Evolutionary conservation across 306 rosid species (phyloP).

Genomic region (Cucumis cinereus): DNA sequence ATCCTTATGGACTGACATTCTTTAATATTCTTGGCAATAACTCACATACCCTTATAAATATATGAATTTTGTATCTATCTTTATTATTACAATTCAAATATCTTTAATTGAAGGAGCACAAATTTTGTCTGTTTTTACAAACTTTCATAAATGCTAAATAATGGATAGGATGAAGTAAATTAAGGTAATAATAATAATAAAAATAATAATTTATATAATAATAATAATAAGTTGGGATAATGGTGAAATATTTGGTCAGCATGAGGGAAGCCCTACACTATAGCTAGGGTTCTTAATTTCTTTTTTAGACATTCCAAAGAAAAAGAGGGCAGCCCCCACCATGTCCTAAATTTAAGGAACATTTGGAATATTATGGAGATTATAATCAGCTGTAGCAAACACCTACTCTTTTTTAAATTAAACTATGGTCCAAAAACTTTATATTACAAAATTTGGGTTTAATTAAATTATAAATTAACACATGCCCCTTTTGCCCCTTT

Average conservation of each 20-base stretch:
- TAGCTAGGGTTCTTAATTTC: neutral
- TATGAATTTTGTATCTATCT: neutral
- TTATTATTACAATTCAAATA: neutral
- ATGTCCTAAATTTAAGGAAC: conserved; percentile 2
- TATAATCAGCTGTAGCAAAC: neutral
- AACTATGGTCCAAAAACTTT: neutral
- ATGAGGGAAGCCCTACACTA: neutral
- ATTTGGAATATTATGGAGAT: conserved; percentile 11
- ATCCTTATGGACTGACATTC: neutral
- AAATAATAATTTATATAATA: neutral
- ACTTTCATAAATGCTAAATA: neutral
- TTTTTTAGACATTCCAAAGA: neutral
- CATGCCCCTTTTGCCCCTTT: neutral
- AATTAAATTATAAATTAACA: neutral
- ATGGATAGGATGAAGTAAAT: neutral
- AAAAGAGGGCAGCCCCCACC: conserved; percentile 3
- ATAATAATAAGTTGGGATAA: neutral
- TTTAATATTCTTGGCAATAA: neutral
- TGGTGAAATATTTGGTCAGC: neutral
- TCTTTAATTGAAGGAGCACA: neutral
- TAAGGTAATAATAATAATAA: neutral
- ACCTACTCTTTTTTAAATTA: neutral
- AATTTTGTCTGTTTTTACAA: neutral
- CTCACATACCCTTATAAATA: neutral
- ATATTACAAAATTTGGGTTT: neutral